These are phyloP conservation scores for Candida nitratophila DNA, from an alignment of 805 yeast genomes.

Conservation along the genomic window DNA sequence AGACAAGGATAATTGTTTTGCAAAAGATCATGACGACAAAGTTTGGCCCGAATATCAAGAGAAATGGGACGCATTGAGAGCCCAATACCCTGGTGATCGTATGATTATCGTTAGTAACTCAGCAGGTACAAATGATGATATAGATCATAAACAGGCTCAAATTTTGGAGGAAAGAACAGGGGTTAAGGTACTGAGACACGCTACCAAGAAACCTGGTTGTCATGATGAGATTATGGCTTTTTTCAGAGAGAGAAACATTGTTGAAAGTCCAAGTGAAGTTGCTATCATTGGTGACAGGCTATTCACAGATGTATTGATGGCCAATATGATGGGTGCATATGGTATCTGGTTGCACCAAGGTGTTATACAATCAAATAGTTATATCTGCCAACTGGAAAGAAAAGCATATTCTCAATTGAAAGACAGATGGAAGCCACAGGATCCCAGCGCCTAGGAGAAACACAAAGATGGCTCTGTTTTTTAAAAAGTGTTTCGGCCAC, in stretches of 20 bases:
- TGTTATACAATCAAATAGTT: slow-evolving; percentile 45
- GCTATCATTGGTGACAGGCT: slow-evolving; percentile 88
- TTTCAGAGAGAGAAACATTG: slow-evolving; percentile 42
- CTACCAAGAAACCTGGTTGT: slow-evolving; percentile 81
- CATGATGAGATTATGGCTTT: slow-evolving; percentile 57
- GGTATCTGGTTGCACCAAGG: slow-evolving; percentile 84
- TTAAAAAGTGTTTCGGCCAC: too few relatives aligned
- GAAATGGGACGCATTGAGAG: slow-evolving; percentile 48
- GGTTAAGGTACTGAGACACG: slow-evolving; percentile 60
- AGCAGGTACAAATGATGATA: slow-evolving; percentile 84
- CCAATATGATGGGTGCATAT: slow-evolving; percentile 84
- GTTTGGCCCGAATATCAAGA: slow-evolving; percentile 68
- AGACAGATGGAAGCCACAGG: neutral
- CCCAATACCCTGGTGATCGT: slow-evolving; percentile 53
- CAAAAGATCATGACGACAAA: slow-evolving; percentile 69
- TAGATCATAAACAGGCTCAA: slow-evolving; percentile 49
- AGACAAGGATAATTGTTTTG: slow-evolving; percentile 95
- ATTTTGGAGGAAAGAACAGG: slow-evolving; percentile 59
- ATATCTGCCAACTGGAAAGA: slow-evolving; percentile 50
- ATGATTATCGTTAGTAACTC: slow-evolving; percentile 83
- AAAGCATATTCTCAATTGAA: slow-evolving; percentile 10
- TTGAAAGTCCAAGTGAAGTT: slow-evolving; percentile 49
- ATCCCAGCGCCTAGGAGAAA: neutral
- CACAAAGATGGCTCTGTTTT: too few relatives aligned
- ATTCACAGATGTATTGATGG: slow-evolving; percentile 89